Evolutionary conservation across 352 stramenopile genomes (phyloP).

Genomic region (Globisporangium acanthophoron): DNA sequence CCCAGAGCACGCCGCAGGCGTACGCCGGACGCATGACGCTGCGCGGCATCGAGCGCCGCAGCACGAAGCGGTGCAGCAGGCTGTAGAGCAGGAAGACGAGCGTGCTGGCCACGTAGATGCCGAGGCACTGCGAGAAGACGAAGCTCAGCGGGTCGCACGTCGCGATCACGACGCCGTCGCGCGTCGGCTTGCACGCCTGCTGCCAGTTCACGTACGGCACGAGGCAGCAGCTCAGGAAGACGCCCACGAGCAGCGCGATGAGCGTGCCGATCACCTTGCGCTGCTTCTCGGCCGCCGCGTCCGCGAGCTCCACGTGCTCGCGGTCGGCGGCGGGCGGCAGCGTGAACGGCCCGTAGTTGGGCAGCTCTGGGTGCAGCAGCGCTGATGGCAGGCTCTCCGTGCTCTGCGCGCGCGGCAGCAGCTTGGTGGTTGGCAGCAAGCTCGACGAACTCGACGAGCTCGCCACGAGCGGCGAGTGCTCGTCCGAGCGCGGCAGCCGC

Average conservation of each 20-base stretch:
- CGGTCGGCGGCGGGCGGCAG: constrained; percentile 48
- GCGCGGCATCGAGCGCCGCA: constrained; percentile 69
- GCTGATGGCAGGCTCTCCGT: constrained; percentile 42
- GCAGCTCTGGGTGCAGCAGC: constrained; percentile 66
- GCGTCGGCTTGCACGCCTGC: constrained; percentile 36
- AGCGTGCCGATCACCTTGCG: constrained; percentile 56
- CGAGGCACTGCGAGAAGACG: constrained; percentile 79
- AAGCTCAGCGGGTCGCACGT: constrained; percentile 81
- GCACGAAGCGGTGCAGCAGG: constrained; percentile 67
- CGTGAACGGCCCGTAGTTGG: constrained; percentile 81
- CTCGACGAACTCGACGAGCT: not conserved
- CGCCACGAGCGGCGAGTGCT: constrained; percentile 28
- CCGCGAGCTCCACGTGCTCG: constrained; percentile 49
- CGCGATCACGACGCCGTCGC: constrained; percentile 26
- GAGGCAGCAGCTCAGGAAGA: constrained; percentile 69
- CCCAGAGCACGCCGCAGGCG: constrained; percentile 75
- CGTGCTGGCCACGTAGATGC: constrained; percentile 75
- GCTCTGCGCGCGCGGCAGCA: not conserved
- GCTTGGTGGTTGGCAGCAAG: not conserved
- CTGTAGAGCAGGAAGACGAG: constrained; percentile 76
- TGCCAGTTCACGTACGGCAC: constrained; percentile 81
- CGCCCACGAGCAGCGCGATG: constrained; percentile 59
- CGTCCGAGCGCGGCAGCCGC: constrained; percentile 5
- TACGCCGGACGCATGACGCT: constrained; percentile 79
- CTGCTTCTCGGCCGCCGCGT: constrained; percentile 43